Evolutionary conservation across 129 eudicot species (phyloP).

Genomic region (carrot (Daucus carota)): DNA sequence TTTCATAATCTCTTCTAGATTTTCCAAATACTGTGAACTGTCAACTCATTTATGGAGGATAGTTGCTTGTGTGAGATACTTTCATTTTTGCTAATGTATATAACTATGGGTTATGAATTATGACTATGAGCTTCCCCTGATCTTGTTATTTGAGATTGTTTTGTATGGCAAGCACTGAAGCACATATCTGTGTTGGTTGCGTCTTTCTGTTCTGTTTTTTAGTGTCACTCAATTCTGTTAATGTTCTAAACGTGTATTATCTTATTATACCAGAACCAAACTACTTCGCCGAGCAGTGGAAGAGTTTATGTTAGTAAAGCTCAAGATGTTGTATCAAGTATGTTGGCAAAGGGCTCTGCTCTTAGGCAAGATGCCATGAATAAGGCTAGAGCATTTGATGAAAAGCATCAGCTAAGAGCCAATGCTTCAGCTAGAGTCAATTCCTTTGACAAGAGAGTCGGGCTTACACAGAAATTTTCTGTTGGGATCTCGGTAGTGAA

Average conservation of each 20-base stretch:
- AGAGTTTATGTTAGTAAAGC: conserved; percentile 77
- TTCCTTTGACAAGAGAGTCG: conserved; percentile 80
- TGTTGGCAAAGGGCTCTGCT: conserved; percentile 94
- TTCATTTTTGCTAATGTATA: no score
- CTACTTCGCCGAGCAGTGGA: conserved; percentile 59
- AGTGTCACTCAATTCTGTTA: not conserved
- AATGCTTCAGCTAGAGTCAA: conserved; percentile 79
- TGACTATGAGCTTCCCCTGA: not conserved
- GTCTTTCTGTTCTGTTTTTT: not conserved
- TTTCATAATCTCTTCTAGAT: not conserved
- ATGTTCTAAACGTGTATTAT: not conserved
- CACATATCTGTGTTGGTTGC: not conserved
- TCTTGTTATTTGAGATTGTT: not conserved
- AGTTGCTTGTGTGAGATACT: not conserved
- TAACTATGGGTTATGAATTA: not conserved
- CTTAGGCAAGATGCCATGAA: conserved; percentile 81
- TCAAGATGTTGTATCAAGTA: conserved; percentile 78
- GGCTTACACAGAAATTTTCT: conserved; percentile 66
- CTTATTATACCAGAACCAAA: conserved; percentile 31
- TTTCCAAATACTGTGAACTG: not conserved
- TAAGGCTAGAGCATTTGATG: conserved; percentile 94
- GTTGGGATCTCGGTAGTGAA: conserved; percentile 87
- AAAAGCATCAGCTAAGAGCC: conserved; percentile 80
- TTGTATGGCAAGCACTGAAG: not conserved
- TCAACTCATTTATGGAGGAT: not conserved